phyloP scores from a whole-genome alignment of 192 early-diverging fungal species.

The Linnemannia zychae region DNA sequence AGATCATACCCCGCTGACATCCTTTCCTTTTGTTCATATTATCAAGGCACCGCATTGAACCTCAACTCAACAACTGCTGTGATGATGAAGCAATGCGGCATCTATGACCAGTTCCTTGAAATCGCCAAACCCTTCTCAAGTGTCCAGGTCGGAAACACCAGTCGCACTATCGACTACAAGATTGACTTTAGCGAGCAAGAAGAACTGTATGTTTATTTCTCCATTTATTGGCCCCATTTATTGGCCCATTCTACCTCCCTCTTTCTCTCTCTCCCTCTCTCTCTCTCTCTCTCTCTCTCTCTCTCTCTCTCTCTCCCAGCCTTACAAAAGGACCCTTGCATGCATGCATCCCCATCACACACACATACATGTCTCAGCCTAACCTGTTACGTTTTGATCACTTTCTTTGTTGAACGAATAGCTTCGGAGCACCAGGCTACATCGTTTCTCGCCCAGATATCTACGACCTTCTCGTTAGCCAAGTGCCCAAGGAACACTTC shows the following conservation, averaged over 20 bases:
- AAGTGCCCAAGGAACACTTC: conserved; percentile 18
- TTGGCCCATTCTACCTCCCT: too few species aligned
- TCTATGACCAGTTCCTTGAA: not conserved
- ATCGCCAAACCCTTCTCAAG: not conserved
- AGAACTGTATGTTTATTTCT: not conserved
- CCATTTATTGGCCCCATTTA: too few species aligned
- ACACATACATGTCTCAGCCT: not conserved
- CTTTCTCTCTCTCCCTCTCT: too few species aligned
- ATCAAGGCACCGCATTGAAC: not conserved
- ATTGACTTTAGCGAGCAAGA: not conserved
- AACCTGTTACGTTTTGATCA: not conserved
- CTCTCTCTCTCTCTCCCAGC: not conserved
- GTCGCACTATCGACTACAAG: not conserved
- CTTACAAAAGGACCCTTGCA: not conserved
- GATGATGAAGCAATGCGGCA: not conserved
- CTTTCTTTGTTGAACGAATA: not conserved
- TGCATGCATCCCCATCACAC: too few species aligned
- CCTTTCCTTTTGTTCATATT: not conserved
- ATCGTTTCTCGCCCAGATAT: conserved; percentile 21
- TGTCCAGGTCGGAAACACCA: not conserved
- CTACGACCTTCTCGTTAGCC: not conserved
- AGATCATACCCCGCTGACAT: too few species aligned
- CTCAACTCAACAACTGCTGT: not conserved
- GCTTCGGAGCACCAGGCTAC: not conserved
- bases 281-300: too few species aligned